Evolutionary conservation across 2,329 filamentous ascomycete genomes (phyloP).

Genomic region (Claviceps cyperi): DNA sequence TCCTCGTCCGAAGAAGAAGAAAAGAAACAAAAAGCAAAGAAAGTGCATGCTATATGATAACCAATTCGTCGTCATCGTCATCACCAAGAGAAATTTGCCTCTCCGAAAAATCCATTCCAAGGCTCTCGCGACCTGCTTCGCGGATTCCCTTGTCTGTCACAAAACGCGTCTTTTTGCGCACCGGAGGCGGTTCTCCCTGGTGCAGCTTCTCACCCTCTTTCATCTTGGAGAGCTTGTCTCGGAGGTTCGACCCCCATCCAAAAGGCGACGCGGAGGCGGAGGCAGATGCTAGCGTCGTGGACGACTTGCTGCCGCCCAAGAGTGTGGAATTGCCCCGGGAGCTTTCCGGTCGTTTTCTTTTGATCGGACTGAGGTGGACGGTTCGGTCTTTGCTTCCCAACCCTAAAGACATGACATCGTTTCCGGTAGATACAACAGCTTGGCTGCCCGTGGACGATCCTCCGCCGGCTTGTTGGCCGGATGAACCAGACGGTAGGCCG

Average conservation of each 20-base stretch:
- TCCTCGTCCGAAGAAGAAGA: background rate
- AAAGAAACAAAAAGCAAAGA: background rate
- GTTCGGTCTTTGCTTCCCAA: slow-evolving; percentile 23
- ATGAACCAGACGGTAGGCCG: background rate
- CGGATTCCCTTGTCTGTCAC: slow-evolving; percentile 64
- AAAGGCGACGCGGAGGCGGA: slow-evolving; percentile 14
- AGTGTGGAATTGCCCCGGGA: slow-evolving; percentile 20
- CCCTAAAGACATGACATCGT: slow-evolving; percentile 27
- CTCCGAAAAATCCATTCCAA: slow-evolving; percentile 37
- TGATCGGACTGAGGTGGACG: slow-evolving; percentile 43
- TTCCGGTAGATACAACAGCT: slow-evolving; percentile 18
- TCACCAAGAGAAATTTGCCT: slow-evolving; percentile 23
- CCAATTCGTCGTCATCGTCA: slow-evolving; percentile 37
- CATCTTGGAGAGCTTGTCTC: slow-evolving; percentile 45
- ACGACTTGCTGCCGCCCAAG: slow-evolving; percentile 11
- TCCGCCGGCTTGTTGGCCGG: background rate
- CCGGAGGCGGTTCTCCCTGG: slow-evolving; percentile 24
- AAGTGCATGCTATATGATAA: slow-evolving; percentile 25
- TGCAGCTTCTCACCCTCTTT: slow-evolving; percentile 42
- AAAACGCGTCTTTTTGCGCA: slow-evolving; percentile 65
- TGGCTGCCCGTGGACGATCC: slow-evolving; percentile 6
- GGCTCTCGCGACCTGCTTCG: slow-evolving; percentile 60
- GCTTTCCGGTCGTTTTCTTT: slow-evolving; percentile 44
- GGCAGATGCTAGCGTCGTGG: slow-evolving; percentile 7
- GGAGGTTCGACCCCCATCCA: slow-evolving; percentile 44